Conservation (phyloP, 805 yeast species). For the Suhomyces vadensis region DNA sequence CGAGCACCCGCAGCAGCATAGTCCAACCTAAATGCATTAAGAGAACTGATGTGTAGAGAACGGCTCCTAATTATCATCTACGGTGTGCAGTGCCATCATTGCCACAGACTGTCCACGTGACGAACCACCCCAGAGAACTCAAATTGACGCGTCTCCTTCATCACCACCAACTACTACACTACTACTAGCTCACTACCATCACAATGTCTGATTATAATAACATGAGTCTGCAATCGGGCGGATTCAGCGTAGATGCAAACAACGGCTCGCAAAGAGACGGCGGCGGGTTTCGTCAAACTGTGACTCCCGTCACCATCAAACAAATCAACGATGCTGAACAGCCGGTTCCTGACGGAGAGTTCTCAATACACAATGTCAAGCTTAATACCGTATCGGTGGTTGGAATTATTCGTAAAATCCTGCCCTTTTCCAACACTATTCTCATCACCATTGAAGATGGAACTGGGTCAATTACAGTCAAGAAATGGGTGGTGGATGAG, state of each 20-base stretch:
- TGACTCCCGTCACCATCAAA: slow-evolving; percentile 70
- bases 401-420: slow-evolving; percentile 69
- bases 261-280: slow-evolving; percentile 23
- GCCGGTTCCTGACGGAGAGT: slow-evolving; percentile 67
- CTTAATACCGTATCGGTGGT: slow-evolving; percentile 62
- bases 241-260: slow-evolving; percentile 18
- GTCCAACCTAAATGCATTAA: too few relatives aligned
- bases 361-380: slow-evolving; percentile 57
- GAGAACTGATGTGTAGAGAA: too few relatives aligned
- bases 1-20: too few relatives aligned
- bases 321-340: slow-evolving; percentile 65
- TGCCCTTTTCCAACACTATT: slow-evolving; percentile 57
- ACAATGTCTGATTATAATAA: neutral
- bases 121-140: too few relatives aligned
- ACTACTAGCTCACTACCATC: neutral
- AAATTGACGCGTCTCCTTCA: too few relatives aligned
- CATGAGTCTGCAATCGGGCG: slow-evolving; percentile 16
- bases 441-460: slow-evolving; percentile 73
- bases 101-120: too few relatives aligned
- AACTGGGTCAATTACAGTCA: slow-evolving; percentile 57
- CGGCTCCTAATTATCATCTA: too few relatives aligned
- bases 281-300: slow-evolving; percentile 21
- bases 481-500: slow-evolving; percentile 55
- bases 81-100: too few relatives aligned
- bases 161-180: too few relatives aligned